phyloP scores from a whole-genome alignment of 2,329 filamentous ascomycete species.

The Botrytis hyacinthi region DNA sequence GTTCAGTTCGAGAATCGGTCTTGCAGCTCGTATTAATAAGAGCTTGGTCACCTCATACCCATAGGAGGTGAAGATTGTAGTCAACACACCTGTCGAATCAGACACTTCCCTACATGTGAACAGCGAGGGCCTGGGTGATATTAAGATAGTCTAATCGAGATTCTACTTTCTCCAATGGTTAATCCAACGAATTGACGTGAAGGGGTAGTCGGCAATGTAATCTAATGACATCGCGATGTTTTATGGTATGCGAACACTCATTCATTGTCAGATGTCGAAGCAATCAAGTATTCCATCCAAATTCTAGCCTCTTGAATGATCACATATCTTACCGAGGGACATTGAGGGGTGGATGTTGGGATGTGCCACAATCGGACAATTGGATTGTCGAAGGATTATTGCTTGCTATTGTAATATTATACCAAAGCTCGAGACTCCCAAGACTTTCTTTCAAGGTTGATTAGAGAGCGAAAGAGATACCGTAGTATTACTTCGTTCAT shows the following conservation, averaged over 20 bases:
- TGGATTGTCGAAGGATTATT: not conserved
- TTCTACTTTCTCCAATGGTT: not conserved
- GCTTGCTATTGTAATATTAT: not conserved
- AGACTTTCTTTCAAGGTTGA: not conserved
- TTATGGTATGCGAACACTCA: not conserved
- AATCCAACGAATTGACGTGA: not conserved
- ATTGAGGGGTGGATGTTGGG: not conserved
- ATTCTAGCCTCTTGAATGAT: not conserved
- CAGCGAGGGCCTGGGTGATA: not conserved
- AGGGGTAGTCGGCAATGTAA: not conserved
- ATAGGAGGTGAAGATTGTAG: not conserved
- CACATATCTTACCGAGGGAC: not conserved
- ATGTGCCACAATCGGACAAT: not conserved
- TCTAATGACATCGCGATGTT: not conserved
- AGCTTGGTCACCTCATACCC: not conserved
- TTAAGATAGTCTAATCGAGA: not conserved
- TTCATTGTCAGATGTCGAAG: not conserved
- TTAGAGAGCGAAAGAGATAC: not conserved
- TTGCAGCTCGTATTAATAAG: not conserved
- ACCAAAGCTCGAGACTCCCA: constrained; percentile 2
- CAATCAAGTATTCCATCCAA: not conserved
- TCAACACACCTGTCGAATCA: not conserved
- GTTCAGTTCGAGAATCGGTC: not conserved
- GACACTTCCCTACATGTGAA: not conserved
- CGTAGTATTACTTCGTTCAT: not conserved